Base-by-base conservation (phyloP, 1,284 basidiomycete species). In the Sanguinoderma infundibulare region DNA sequence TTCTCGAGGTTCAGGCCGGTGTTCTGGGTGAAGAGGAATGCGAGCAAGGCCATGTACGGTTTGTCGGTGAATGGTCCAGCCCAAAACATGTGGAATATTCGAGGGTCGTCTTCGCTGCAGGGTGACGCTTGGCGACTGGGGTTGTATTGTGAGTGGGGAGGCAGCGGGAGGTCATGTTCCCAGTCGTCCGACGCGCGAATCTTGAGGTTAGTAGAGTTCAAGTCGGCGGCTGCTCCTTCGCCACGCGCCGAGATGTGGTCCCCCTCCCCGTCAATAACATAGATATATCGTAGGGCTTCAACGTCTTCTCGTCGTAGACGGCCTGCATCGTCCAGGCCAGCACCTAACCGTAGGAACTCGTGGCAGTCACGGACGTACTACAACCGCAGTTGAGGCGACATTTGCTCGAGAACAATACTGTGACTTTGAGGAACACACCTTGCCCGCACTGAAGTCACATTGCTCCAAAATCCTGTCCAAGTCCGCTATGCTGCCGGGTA, bases 391-490 rank as follows among this genome's bases (percentile, higher is more conserved):
- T 53, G 14, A 49, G 53, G 34, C 22, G 14, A 34, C 28, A 15
- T 2, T 15, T 15, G n/a, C 15, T 22, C 9, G 12, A 46, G 28
- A 26, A 46, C 3, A 26, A 26, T 22, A 40, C n/a, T n/a, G n/a
- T n/a, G 17, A 30, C 22, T 17, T 36, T 42, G 44, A 62, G 20
- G 24, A 24, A 28, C 5, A 22, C 56, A 65, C 94, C 83, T 95
- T 93, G 71, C 87, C 83, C 57, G 85, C 81, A 17, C 86, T 85
- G 72, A 95, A 96, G 76, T 96, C 93, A 73, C 96, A 98, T 67
- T 95, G 85, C 39, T 95, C 89, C 87, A 95, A 89, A 1, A 97
- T 80, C 26, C 91, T 78, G 74, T 98, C 96, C 66, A 98, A 75
- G 75, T 98, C 96, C 12, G 93, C 83, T 17, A 94, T 83, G 59